Evolutionary conservation across 768 basidiomycete species (phyloP).

Genomic region (Boletus pseudopeckii): DNA sequence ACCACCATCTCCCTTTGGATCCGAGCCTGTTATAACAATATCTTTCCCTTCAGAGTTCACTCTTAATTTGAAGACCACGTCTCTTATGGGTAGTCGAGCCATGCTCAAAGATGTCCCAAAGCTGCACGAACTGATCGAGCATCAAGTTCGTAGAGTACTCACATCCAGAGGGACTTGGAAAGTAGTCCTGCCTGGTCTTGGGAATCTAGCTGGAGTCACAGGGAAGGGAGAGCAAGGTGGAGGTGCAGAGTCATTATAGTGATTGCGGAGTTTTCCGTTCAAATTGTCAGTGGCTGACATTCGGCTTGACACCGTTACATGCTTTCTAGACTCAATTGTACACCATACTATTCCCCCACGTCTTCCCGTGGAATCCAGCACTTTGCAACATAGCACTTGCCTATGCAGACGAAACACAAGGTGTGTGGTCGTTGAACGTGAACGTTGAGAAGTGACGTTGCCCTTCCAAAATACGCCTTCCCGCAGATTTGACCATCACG

Average conservation of each 20-base stretch:
- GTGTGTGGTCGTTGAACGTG: neutral
- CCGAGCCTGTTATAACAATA: slow-evolving; percentile 61
- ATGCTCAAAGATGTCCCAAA: slow-evolving; percentile 98
- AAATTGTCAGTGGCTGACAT: neutral
- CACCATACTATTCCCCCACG: neutral
- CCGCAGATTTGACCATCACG: neutral
- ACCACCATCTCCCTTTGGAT: slow-evolving; percentile 53
- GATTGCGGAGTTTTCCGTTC: neutral
- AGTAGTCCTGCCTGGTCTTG: slow-evolving; percentile 63
- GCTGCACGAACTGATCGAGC: slow-evolving; percentile 88
- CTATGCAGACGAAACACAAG: neutral
- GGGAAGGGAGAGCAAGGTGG: slow-evolving; percentile 28
- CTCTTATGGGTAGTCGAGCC: slow-evolving; percentile 93
- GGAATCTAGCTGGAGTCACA: slow-evolving; percentile 28
- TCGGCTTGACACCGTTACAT: neutral
- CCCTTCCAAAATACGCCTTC: neutral
- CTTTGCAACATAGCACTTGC: neutral
- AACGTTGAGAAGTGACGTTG: neutral
- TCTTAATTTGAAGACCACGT: slow-evolving; percentile 82
- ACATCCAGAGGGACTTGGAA: slow-evolving; percentile 62
- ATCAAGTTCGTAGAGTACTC: slow-evolving; percentile 70
- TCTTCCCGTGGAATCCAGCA: neutral
- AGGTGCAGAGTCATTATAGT: slow-evolving; percentile 1
- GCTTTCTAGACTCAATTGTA: slow-evolving; percentile 7
- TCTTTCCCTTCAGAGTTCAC: slow-evolving; percentile 83